Conservation (phyloP, 1,284 basidiomycete species). For the Vanrija humicola region DNA sequence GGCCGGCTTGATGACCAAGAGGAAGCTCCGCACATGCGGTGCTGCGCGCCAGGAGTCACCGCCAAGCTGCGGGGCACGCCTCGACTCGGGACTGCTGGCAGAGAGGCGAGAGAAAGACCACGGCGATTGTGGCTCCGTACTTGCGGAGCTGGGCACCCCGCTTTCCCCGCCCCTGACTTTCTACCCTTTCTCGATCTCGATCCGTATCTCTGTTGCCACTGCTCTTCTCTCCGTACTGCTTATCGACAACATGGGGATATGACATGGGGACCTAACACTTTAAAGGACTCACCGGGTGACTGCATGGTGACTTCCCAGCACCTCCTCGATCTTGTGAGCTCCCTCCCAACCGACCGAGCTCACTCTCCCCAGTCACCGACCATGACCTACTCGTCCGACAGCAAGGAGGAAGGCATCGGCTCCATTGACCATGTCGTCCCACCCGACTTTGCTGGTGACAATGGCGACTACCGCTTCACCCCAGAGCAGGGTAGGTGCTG, state of each 20-base stretch:
- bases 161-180: background rate
- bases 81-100: too few relatives aligned
- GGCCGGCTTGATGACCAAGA: too few relatives aligned
- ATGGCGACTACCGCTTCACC: slow-evolving; percentile 9
- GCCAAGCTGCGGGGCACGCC: too few relatives aligned
- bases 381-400: background rate
- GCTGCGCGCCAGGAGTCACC: too few relatives aligned
- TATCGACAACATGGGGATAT: background rate
- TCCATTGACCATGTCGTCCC: background rate
- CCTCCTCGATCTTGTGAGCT: too few relatives aligned
- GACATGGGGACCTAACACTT: background rate
- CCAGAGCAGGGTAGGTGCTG: slow-evolving; percentile 4
- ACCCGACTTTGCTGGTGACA: slow-evolving; percentile 2
- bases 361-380: background rate
- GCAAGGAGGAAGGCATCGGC: background rate
- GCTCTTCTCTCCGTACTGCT: background rate
- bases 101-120: too few relatives aligned
- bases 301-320: too few relatives aligned
- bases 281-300: background rate
- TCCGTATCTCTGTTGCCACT: too few relatives aligned
- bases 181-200: background rate
- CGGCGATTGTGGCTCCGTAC: too few relatives aligned
- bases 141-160: too few relatives aligned
- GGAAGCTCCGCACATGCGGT: too few relatives aligned
- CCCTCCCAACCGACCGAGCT: too few relatives aligned